These are phyloP conservation scores for Lagerstroemia speciosa DNA, from an alignment of 345 rosid species.

Conservation along the genomic window DNA sequence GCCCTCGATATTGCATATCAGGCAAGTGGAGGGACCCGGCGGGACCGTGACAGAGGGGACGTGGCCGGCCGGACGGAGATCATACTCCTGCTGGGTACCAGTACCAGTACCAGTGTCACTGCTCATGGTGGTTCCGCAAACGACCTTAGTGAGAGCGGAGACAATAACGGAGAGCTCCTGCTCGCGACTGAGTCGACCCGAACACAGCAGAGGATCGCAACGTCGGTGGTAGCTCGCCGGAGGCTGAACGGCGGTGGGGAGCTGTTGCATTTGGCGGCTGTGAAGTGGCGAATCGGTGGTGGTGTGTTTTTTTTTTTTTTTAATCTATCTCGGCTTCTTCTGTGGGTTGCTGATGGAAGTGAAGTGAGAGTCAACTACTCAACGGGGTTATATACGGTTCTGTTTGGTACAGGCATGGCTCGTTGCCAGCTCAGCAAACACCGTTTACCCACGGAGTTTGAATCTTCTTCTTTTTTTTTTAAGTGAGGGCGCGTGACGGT, in stretches of 20 bases:
- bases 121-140: conserved; percentile 17
- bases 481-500: not conserved
- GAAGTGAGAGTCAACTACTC: not conserved
- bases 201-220: conserved; percentile 1
- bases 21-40: conserved; percentile 47
- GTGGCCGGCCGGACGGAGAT: not conserved
- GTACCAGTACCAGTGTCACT: not conserved
- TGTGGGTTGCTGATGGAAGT: not conserved
- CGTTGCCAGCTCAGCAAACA: conserved; percentile 12
- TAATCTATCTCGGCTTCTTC: too few species aligned
- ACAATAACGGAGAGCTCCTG: conserved; percentile 67
- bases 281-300: not conserved
- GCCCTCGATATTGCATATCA: conserved; percentile 46
- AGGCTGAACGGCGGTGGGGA: conserved; percentile 14
- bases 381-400: conserved; percentile 16
- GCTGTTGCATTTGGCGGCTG: conserved; percentile 9
- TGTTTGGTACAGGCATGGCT: conserved; percentile 1
- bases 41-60: conserved; percentile 15
- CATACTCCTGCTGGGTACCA: too few species aligned
- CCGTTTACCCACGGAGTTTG: conserved; percentile 20
- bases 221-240: too few species aligned
- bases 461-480: not conserved
- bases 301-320: too few species aligned
- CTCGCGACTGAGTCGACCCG: conserved; percentile 31
- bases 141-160: conserved; percentile 30